Evolutionary conservation across 164 flowering plant genomes (phyloP).

Genomic region (Chloranthus sessilifolius): DNA sequence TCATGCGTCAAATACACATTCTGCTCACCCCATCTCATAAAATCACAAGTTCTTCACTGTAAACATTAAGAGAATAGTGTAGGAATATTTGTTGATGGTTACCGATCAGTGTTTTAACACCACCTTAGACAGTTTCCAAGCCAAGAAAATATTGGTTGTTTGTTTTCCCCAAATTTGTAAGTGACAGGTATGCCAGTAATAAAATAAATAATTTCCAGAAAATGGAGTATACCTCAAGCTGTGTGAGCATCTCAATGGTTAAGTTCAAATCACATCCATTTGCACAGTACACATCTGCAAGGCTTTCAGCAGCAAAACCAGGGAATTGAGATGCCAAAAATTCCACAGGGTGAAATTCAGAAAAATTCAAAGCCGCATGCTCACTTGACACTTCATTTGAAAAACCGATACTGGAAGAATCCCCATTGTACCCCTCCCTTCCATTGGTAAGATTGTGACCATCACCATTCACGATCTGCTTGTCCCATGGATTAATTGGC

Average conservation of each 20-base stretch:
- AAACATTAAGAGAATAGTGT: too few relatives aligned
- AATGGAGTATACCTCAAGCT: constrained; percentile 75
- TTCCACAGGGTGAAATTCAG: constrained; percentile 56
- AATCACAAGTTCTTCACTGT: too few relatives aligned
- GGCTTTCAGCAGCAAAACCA: constrained; percentile 95
- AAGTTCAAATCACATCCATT: constrained; percentile 82
- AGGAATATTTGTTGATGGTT: too few relatives aligned
- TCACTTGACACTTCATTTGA: constrained; percentile 48
- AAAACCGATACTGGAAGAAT: constrained; percentile 38
- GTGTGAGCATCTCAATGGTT: constrained; percentile 94
- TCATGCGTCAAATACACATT: too few relatives aligned
- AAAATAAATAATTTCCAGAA: too few relatives aligned
- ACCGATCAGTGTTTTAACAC: too few relatives aligned
- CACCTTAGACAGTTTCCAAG: too few relatives aligned
- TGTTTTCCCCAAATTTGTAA: too few relatives aligned
- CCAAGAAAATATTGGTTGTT: too few relatives aligned
- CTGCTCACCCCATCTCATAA: too few relatives aligned
- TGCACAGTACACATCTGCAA: constrained; percentile 80
- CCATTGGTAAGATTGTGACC: constrained; percentile 37
- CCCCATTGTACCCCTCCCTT: constrained; percentile 46
- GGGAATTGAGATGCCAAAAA: constrained; percentile 84
- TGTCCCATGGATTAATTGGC: constrained; percentile 65
- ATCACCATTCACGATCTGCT: constrained; percentile 36
- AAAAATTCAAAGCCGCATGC: constrained; percentile 35
- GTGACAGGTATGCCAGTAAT: too few relatives aligned